phyloP scores from a whole-genome alignment of 345 rosid genomes.

The Chamaenerion angustifolium region DNA sequence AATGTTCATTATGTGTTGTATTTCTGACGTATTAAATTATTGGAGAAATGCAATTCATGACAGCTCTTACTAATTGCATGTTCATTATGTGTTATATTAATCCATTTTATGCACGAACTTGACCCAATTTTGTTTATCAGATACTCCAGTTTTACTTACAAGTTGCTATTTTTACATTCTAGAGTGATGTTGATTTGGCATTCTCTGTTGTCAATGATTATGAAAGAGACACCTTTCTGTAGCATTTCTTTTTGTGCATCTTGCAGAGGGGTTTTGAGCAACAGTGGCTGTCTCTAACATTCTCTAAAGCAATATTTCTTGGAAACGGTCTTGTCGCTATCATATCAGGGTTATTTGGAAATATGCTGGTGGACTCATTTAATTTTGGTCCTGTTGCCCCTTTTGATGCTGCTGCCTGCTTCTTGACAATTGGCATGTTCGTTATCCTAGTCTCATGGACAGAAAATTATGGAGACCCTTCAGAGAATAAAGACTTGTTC shows the following conservation, averaged over 20 bases:
- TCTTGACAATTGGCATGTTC: conserved; percentile 89
- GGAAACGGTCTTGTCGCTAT: conserved; percentile 93
- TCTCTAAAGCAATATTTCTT: conserved; percentile 89
- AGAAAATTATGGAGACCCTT: conserved; percentile 80
- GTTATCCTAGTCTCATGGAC: conserved; percentile 70
- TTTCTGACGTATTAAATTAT: no score
- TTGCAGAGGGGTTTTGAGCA: conserved; percentile 78
- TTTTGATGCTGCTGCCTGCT: conserved; percentile 89
- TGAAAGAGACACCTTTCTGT: not conserved
- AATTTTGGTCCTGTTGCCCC: conserved; percentile 97
- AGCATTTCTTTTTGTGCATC: conserved; percentile 5
- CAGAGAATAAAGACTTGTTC: conserved; percentile 83
- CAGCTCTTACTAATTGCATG: no score
- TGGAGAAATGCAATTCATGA: no score
- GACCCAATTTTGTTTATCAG: no score
- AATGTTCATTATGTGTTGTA: no score
- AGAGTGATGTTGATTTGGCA: no score
- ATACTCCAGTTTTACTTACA: no score
- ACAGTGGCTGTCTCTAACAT: conserved; percentile 82
- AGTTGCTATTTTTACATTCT: no score
- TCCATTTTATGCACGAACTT: no score
- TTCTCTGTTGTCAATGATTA: no score
- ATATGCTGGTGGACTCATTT: conserved; percentile 62
- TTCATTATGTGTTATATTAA: no score
- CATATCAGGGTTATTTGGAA: conserved; percentile 70